Conservation (phyloP, 805 yeast genomes). For the Zygosaccharomyces gambellarensis region DNA sequence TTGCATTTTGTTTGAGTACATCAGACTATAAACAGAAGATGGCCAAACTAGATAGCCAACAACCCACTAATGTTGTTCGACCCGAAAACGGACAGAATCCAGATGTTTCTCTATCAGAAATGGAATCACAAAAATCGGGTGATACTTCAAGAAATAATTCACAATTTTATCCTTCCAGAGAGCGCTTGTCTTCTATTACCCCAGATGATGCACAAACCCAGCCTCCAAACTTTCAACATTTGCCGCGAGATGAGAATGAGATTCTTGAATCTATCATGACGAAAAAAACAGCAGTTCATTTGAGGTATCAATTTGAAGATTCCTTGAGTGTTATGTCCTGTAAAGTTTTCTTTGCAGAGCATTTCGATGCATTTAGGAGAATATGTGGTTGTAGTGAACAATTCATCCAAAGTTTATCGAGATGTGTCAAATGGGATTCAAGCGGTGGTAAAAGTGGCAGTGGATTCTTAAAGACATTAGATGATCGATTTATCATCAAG, state of each 20-base stretch:
- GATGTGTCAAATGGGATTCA: constrained; percentile 95
- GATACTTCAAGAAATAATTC: constrained; percentile 2
- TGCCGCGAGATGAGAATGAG: constrained; percentile 25
- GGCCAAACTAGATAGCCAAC: constrained; percentile 27
- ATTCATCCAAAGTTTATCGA: constrained; percentile 81
- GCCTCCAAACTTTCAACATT: constrained; percentile 1
- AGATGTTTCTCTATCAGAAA: constrained; percentile 6
- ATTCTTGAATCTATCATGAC: constrained; percentile 64
- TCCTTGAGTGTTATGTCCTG: constrained; percentile 80
- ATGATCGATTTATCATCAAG: constrained; percentile 83
- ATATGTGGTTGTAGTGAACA: constrained; percentile 72
- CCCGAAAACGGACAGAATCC: constrained; percentile 7
- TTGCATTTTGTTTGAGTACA: constrained; percentile 87
- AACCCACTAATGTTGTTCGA: constrained; percentile 4
- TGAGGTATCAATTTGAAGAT: constrained; percentile 87
- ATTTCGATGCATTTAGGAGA: constrained; percentile 87
- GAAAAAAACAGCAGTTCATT: constrained; percentile 80
- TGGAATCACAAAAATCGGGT: constrained; percentile 5
- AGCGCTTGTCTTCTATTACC: constrained; percentile 1
- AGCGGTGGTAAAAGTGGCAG: constrained; percentile 97
- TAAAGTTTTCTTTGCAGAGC: constrained; percentile 91
- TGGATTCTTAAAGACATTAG: constrained; percentile 85
- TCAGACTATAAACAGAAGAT: constrained; percentile 73
- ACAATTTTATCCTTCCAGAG: constrained; percentile 2
- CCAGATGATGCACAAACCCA: constrained; percentile 1